These are phyloP conservation scores for Austroboletus festivus DNA, from an alignment of 768 basidiomycete species.

Conservation along the genomic window DNA sequence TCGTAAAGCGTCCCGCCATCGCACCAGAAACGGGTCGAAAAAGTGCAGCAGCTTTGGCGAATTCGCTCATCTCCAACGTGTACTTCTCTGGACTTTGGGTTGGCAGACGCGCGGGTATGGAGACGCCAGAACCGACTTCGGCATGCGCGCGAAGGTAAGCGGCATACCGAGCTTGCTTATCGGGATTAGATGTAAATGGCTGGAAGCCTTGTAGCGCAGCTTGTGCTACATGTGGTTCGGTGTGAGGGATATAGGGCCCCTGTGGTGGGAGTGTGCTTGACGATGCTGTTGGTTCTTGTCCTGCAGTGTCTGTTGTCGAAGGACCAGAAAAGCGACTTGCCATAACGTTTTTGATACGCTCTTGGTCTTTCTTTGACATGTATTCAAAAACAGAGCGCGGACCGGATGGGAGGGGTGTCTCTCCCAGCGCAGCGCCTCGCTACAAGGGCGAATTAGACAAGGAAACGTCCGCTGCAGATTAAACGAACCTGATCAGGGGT, in stretches of 20 bases:
- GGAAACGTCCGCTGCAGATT: background rate
- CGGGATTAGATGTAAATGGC: slow-evolving; percentile 74
- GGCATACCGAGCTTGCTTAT: slow-evolving; percentile 82
- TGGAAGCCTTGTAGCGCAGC: slow-evolving; percentile 88
- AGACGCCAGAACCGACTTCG: slow-evolving; percentile 37
- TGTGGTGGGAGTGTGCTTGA: slow-evolving; percentile 19
- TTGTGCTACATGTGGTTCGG: slow-evolving; percentile 77
- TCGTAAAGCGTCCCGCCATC: slow-evolving; percentile 94
- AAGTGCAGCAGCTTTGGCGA: slow-evolving; percentile 79
- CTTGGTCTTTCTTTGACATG: slow-evolving; percentile 87
- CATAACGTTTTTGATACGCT: slow-evolving; percentile 69
- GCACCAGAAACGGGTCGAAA: slow-evolving; percentile 91
- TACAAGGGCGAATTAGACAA: slow-evolving; percentile 31
- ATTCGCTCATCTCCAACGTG: slow-evolving; percentile 81
- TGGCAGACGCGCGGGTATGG: slow-evolving; percentile 51
- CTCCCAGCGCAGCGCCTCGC: slow-evolving; percentile 84
- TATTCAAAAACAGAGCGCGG: slow-evolving; percentile 91
- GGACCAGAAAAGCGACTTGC: slow-evolving; percentile 26
- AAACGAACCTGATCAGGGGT: slow-evolving; percentile 69
- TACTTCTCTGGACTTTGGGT: slow-evolving; percentile 65
- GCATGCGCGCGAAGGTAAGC: slow-evolving; percentile 78
- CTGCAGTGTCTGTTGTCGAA: slow-evolving; percentile 26
- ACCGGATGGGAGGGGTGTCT: slow-evolving; percentile 63
- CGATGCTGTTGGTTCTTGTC: slow-evolving; percentile 21
- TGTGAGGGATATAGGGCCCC: slow-evolving; percentile 48